Conservation (phyloP, 2,329 filamentous ascomycete species). For the Fusarium luffae region DNA sequence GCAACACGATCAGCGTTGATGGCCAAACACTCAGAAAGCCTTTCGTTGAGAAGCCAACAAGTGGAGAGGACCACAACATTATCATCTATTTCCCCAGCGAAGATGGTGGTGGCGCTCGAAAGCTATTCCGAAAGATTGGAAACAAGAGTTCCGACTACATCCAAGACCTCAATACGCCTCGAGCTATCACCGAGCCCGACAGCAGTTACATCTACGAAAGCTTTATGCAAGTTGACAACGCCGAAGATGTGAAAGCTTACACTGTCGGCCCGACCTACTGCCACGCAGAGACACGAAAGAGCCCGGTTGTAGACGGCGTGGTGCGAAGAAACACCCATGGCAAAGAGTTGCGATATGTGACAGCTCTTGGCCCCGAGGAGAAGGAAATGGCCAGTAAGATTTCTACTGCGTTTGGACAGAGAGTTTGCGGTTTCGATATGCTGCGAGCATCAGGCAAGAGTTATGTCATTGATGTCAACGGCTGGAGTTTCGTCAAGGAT, state of each 20-base stretch:
- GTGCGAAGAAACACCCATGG: constrained; percentile 96
- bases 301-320: constrained; percentile 94
- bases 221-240: constrained; percentile 95
- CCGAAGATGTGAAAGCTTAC: constrained; percentile 98
- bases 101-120: constrained; percentile 86
- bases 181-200: constrained; percentile 81
- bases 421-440: constrained; percentile 95
- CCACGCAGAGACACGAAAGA: constrained; percentile 97
- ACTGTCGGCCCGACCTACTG: constrained; percentile 94
- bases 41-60: constrained; percentile 98
- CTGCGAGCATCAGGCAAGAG: constrained; percentile 88
- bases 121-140: constrained; percentile 95
- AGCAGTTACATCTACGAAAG: constrained; percentile 97
- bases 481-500: constrained; percentile 99
- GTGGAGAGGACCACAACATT: constrained; percentile 98
- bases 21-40: constrained; percentile 85
- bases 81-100: constrained; percentile 95
- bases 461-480: constrained; percentile 98
- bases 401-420: constrained; percentile 89
- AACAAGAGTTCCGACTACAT: constrained; percentile 99
- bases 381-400: constrained; percentile 89
- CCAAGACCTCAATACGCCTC: constrained; percentile 77
- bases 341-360: constrained; percentile 96
- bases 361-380: constrained; percentile 82
- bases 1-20: constrained; percentile 88